Percentiles rank a stretch among this genome's conserved stretches.
Evolutionary conservation across 202 grass and related monocot genomes (phyloP).

Genomic region (Brachypodium distachyon): DNA sequence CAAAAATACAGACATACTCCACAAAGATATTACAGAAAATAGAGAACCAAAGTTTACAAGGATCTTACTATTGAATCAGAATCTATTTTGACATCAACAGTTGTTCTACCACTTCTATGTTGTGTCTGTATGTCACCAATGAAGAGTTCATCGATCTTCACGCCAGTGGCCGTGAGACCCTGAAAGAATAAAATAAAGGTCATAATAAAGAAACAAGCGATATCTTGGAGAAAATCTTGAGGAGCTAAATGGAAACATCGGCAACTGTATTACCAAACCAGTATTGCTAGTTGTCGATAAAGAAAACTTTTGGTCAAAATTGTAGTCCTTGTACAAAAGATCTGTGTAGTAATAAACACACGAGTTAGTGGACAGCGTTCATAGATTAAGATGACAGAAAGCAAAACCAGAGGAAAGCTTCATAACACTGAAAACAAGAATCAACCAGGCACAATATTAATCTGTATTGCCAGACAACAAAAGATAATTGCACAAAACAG

Average conservation of each 20-base stretch:
- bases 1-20: neutral
- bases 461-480: neutral
- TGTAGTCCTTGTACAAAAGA: constrained; percentile 89
- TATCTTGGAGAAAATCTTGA: neutral
- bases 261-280: constrained; percentile 44
- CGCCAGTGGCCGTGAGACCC: constrained; percentile 60
- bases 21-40: neutral
- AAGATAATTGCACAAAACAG: neutral
- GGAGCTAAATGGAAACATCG: neutral
- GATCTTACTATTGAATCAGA: constrained; percentile 56
- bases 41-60: neutral
- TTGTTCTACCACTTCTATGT: constrained; percentile 55
- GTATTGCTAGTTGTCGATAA: constrained; percentile 36
- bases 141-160: constrained; percentile 65
- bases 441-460: neutral
- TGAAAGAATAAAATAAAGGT: constrained; percentile 1
- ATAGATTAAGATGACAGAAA: neutral
- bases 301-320: constrained; percentile 79
- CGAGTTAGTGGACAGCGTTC: neutral
- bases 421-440: neutral
- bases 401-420: neutral
- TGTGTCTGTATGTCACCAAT: constrained; percentile 66
- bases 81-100: constrained; percentile 76
- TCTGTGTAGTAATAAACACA: constrained; percentile 31
- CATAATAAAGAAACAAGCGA: neutral